Evolutionary conservation across 139 green algal genomes (phyloP).

Genomic region (Tetraselmis striata): DNA sequence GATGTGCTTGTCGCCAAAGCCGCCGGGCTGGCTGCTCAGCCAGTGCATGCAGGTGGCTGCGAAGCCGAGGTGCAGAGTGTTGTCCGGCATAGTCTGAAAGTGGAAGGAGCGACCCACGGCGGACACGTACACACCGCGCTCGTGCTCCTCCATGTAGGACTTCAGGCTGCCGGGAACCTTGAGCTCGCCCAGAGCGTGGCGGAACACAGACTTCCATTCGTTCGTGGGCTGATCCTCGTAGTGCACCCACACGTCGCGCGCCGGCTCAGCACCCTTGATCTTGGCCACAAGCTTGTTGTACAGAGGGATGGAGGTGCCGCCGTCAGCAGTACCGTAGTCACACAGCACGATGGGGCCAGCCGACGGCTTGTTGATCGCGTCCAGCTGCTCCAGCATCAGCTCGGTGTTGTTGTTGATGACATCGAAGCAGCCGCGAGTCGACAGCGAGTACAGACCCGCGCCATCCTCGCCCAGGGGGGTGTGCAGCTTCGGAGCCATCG

Average conservation of each 20-base stretch:
- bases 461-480: background rate
- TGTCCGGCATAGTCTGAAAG: constrained; percentile 14
- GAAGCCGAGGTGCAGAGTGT: constrained; percentile 8
- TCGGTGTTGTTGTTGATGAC: constrained; percentile 16
- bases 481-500: background rate
- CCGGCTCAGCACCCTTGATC: constrained; percentile 1
- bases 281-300: background rate
- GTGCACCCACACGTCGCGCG: constrained; percentile 4
- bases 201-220: constrained; percentile 26
- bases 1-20: background rate
- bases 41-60: constrained; percentile 28
- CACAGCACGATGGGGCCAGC: constrained; percentile 4
- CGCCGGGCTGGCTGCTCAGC: constrained; percentile 18
- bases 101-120: constrained; percentile 14
- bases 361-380: background rate
- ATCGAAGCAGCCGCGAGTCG: constrained; percentile 14
- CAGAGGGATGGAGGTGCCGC: constrained; percentile 15
- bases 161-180: background rate
- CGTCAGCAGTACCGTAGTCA: constrained; percentile 19
- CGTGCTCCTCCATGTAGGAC: constrained; percentile 3
- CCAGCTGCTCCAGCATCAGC: background rate
- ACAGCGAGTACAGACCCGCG: background rate
- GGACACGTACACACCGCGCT: constrained; percentile 11
- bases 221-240: constrained; percentile 28
- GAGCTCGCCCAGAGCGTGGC: constrained; percentile 5